Base-by-base conservation (phyloP, 371 early-diverging fungal species). In the Mortierella sp. region DNA sequence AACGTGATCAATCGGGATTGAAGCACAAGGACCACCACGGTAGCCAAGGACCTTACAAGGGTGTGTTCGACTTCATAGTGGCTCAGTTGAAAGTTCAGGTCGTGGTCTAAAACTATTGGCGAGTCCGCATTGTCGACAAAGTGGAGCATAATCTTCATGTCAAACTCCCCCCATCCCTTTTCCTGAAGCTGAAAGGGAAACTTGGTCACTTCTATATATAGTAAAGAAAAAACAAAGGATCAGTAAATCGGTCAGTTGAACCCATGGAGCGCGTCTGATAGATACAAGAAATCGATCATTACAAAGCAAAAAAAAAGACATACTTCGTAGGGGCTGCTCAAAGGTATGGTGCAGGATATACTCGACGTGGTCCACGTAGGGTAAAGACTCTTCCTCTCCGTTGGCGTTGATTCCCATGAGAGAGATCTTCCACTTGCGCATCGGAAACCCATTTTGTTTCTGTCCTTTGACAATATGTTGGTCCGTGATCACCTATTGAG, bases 161-260 rank as follows among this genome's bases (percentile, higher is more conserved):
- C 93, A 70, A 93, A 93, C 76, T 92, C 92, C 53, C 93, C 93
- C 93, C 93, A 93, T 26, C 93, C 93, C 70, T 91, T 88, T 76
- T 93, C 92, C 76, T 88, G 86, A 44, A 93, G 74, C 47, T 74
- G 64, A 71, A 90, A 94, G 22, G 94, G 94, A 69, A 91, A 89
- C n/a, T 87, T 90, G 22, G 76, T 80, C 44, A 90, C 85, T 43
- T 91, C 94, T 94, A 86, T 2, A 2, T n/a, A n/a, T n/a, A n/a
- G n/a, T n/a, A n/a, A n/a, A n/a, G n/a, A n/a, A n/a, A n/a, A n/a
- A n/a, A n/a, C n/a, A n/a, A n/a, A 22, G 47, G 4, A 58, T 31
- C 24, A 52, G 7, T 9, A 22, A 39, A 64, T 40, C n/a, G n/a
- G n/a, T n/a, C n/a, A n/a, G n/a, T n/a, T n/a, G n/a, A n/a, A n/a